A percentile compares a stretch with the other conserved stretches of the same genome.
Conservation (phyloP, 352 stramenopile species). For the Elongisporangium anandrum region DNA sequence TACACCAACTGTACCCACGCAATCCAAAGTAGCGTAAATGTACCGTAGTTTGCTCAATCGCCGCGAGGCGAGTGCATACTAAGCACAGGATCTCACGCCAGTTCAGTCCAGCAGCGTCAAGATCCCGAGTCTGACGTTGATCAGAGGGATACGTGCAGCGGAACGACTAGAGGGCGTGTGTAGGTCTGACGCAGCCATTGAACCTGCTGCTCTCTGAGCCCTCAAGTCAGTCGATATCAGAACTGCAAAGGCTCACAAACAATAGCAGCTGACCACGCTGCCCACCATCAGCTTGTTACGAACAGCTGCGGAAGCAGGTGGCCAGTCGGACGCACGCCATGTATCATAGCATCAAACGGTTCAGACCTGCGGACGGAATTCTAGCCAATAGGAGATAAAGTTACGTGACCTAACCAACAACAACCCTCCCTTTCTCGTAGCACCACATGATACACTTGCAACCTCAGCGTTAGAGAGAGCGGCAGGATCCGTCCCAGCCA, state of each 20-base stretch:
- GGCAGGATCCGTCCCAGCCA: neutral
- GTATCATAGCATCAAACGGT: neutral
- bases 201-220: neutral
- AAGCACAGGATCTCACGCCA: neutral
- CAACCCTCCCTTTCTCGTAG: neutral
- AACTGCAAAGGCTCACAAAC: no score
- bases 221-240: no score
- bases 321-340: neutral
- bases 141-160: neutral
- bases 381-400: neutral
- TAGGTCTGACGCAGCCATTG: no score
- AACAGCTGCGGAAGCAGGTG: neutral
- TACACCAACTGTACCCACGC: conserved; percentile 6
- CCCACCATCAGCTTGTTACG: no score
- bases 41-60: no score
- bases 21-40: neutral
- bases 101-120: neutral
- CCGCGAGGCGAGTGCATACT: neutral
- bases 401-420: neutral
- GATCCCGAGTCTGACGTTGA: neutral
- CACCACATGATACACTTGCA: neutral
- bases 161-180: no score
- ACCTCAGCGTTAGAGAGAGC: neutral
- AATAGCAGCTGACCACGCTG: neutral
- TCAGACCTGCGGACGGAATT: neutral